Evolutionary conservation across 2,329 filamentous ascomycete species (phyloP).

Genomic region (Thermoascus crustaceus): DNA sequence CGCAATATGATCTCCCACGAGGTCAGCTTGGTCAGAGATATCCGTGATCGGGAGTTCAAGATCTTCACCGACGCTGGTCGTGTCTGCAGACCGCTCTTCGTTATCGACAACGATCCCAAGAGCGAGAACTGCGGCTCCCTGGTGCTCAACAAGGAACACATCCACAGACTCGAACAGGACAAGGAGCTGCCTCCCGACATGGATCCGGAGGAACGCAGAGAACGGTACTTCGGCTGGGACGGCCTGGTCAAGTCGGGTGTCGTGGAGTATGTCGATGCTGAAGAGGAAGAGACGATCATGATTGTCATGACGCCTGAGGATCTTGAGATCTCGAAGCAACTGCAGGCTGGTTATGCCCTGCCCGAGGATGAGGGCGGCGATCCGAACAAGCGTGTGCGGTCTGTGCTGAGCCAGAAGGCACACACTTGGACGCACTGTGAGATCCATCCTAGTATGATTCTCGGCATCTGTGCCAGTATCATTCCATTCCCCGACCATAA

Average conservation of each 20-base stretch:
- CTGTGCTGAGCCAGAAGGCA: constrained; percentile 74
- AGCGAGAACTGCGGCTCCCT: constrained; percentile 69
- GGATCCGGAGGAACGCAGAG: constrained; percentile 49
- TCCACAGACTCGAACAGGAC: constrained; percentile 67
- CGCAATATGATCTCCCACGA: constrained; percentile 81
- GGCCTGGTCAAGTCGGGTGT: constrained; percentile 75
- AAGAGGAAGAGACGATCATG: constrained; percentile 98
- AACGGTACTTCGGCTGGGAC: constrained; percentile 73
- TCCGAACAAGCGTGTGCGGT: constrained; percentile 78
- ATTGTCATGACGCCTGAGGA: constrained; percentile 99
- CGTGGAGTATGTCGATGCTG: constrained; percentile 92
- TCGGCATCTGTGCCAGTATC: constrained; percentile 97
- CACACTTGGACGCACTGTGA: constrained; percentile 97
- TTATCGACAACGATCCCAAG: constrained; percentile 76
- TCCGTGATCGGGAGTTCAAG: constrained; percentile 95
- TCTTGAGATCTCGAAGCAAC: constrained; percentile 65
- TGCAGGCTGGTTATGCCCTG: constrained; percentile 57
- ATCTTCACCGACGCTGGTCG: constrained; percentile 96
- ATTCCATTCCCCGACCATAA: constrained; percentile 99
- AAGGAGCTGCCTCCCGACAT: constrained; percentile 55
- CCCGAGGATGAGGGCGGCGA: constrained; percentile 59
- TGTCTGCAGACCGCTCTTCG: constrained; percentile 88
- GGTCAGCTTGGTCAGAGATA: constrained; percentile 90
- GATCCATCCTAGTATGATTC: constrained; percentile 98
- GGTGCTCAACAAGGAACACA: constrained; percentile 75